phyloP scores from a whole-genome alignment of 2,329 filamentous ascomycete genomes.

The Sarocladiaceae sp. region DNA sequence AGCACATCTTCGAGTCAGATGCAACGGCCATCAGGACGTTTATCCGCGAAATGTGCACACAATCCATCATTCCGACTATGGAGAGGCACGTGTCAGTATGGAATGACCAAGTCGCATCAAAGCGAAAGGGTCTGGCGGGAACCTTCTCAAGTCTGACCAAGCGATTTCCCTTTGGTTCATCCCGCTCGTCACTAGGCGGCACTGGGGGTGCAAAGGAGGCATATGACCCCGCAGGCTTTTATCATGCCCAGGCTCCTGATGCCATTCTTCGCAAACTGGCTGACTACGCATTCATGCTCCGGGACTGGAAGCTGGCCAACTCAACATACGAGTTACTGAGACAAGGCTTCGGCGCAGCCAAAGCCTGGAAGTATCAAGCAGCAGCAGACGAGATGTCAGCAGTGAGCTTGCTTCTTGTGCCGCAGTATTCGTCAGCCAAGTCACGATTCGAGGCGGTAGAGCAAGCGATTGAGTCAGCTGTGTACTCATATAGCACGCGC shows the following conservation, averaged over 20 bases:
- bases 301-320: conserved; percentile 89
- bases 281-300: conserved; percentile 93
- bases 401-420: conserved; percentile 72
- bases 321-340: conserved; percentile 88
- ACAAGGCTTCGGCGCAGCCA: conserved; percentile 86
- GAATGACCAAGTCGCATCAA: conserved; percentile 96
- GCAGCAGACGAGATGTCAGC: conserved; percentile 94
- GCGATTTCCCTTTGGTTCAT: conserved; percentile 76
- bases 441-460: conserved; percentile 75
- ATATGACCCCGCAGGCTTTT: conserved; percentile 78
- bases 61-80: conserved; percentile 94
- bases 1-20: conserved; percentile 88
- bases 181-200: conserved; percentile 52
- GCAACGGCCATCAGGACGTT: conserved; percentile 82
- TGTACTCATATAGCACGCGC: conserved; percentile 86
- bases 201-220: conserved; percentile 52
- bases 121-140: conserved; percentile 79
- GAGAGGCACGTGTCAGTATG: conserved; percentile 83
- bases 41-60: conserved; percentile 88
- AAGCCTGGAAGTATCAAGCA: conserved; percentile 94
- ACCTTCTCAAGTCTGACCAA: conserved; percentile 93
- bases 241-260: conserved; percentile 76
- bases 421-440: conserved; percentile 66
- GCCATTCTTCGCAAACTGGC: conserved; percentile 88
- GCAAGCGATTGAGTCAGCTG: conserved; percentile 80